Base-by-base conservation (phyloP, 805 yeast genomes). In the Myxozyma neglecta region DNA sequence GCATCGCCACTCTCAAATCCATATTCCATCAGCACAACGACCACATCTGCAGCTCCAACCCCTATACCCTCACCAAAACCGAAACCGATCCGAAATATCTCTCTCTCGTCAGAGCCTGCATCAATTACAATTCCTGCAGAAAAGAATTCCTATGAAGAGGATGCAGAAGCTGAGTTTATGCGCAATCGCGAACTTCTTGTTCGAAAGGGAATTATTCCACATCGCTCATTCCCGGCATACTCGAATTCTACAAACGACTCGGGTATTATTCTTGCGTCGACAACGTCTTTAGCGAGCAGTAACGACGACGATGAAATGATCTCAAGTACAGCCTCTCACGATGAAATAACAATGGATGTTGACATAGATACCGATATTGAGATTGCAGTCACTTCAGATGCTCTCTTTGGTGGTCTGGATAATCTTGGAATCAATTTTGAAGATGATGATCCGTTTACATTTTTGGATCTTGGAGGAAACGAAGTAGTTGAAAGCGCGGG, bases 51-150 rank as follows among this genome's bases (percentile, higher is more conserved):
- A 18, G 47, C 45, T 20, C 53, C 64, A 34, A 50, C 50, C 8
- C 58, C 61, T 24, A 47, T 48, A 35, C 55, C 60, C 16, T 29
- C 57, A 16, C 56, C 53, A 35, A 13, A 39, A 8, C 50, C 43
- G 3, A 45, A 48, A 35, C 7, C 36, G 11, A n/a, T 42, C 29
- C 29, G 29, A 24, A 24, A 2, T 24, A 44, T 3, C 11, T 49
- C 61, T 24, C 14, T 42, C 7, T 40, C 53, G 10, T 56, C 64
- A 1, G 66, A 60, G 34, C 64, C 66, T 13, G 66, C 64, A 14
- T 59, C 64, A 5, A 63, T 63, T 43, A 59, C 64, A 29, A 63
- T 63, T 42, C 66, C 66, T 6, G 66, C 66, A 3, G 66, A 63
- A 57, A 60, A 60, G 44, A 60, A 63, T 44, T 59, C 64, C 34